A percentile compares a stretch with the other conserved stretches of the same genome.
phyloP scores from a whole-genome alignment of 306 rosid genomes.

The Argentina anserina region DNA sequence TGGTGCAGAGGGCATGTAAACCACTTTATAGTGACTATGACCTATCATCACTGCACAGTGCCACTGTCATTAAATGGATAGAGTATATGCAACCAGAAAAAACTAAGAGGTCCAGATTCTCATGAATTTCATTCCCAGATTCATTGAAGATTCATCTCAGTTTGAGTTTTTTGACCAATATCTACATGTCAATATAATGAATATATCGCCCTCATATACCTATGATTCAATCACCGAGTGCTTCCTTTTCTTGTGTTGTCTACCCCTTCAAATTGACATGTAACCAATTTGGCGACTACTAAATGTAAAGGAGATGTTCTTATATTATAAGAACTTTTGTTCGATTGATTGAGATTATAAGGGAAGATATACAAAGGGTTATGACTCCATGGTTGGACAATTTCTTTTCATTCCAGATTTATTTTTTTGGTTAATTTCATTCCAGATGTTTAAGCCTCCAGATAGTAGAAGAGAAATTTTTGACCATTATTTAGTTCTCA shows the following conservation, averaged over 20 bases:
- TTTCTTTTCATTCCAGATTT: background rate
- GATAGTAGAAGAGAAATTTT: no score
- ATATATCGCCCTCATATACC: background rate
- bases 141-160: background rate
- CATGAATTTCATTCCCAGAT: background rate
- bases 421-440: no score
- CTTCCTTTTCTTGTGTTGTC: background rate
- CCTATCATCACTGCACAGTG: background rate
- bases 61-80: conserved; percentile 5
- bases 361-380: background rate
- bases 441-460: background rate
- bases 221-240: background rate
- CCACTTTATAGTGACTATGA: conserved; percentile 12
- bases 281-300: conserved; percentile 13
- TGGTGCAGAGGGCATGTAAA: background rate
- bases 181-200: background rate
- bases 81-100: background rate
- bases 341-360: background rate
- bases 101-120: background rate
- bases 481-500: no score
- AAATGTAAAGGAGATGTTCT: background rate
- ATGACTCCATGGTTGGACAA: background rate
- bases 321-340: background rate
- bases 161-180: background rate
- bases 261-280: conserved; percentile 2